Base-by-base conservation (phyloP, 2,329 filamentous ascomycete species). In the Malbranchea cinnamomea region DNA sequence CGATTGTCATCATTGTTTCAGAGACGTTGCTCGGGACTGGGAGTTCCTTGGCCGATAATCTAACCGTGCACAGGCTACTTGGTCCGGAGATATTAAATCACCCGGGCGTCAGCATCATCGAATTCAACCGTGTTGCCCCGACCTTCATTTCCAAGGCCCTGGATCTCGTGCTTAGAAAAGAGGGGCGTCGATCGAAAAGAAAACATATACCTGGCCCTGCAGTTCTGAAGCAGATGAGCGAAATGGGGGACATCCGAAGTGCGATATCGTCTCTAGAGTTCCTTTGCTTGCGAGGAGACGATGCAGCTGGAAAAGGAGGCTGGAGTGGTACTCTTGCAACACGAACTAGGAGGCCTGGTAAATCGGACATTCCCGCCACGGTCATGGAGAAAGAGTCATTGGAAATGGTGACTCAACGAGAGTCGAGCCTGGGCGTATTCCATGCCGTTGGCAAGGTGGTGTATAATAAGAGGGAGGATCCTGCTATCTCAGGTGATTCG, bases 371-470 rank as follows among this genome's bases (percentile, higher is more conserved):
- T 18, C 36, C 40, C 7, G 54, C 92, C 34, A 93, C 84, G 0
- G 68, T 69, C 37, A 75, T 78, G 46, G 89, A 95, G 51, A 63
- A 71, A 35, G 78, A 91, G 38, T 85, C 74, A 4, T 55, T 95
- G 6, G 73, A 83, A 46, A 61, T 89, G 35, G 71, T 95, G 13
- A 83, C 80, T 1, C 82, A 85, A 46, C 71, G 89, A 33, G 89
- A 95, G 56, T 77, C 80, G 10, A 93, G 78, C 38, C 62, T 98
- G 2, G 89, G 87, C 2, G 83, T 98, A 29, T 98, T 98, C 47
- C 89, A 98, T 51, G 84, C 89, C 1, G 80, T 95, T 8, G 89
- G 87, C 3, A 94, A 89, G 49, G 81, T 98, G 2, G 76, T 95
- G 1, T 92, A 95, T 59, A 98, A 98, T 59, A 98, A 94, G 51